phyloP scores from a whole-genome alignment of 495 filamentous ascomycete species.

The Cenococcum geophilum region DNA sequence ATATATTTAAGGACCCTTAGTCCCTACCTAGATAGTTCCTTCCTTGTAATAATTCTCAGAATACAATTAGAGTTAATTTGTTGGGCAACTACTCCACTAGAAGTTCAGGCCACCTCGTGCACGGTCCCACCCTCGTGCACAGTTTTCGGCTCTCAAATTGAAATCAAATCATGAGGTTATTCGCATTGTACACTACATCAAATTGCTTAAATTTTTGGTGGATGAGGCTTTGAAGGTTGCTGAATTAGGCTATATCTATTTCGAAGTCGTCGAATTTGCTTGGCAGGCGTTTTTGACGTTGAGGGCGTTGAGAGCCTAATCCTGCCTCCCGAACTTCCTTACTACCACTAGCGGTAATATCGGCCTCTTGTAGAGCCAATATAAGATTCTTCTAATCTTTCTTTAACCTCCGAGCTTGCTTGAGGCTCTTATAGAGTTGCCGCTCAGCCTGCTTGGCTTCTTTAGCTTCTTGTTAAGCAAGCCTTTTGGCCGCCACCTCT shows the following conservation, averaged over 20 bases:
- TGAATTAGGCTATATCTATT: background rate
- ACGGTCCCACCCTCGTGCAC: background rate
- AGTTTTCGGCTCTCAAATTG: background rate
- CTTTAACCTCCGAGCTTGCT: background rate
- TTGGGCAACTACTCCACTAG: too few species aligned
- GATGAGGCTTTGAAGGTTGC: background rate
- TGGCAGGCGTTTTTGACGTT: background rate
- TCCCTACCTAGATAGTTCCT: too few species aligned
- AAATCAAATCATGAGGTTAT: background rate
- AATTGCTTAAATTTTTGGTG: background rate
- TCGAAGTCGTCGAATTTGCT: background rate
- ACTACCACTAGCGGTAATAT: background rate
- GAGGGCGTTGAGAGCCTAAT: background rate
- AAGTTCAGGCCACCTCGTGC: too few species aligned
- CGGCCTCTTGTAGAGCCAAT: background rate
- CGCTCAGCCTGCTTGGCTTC: background rate
- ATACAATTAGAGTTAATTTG: too few species aligned
- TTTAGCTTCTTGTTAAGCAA: background rate
- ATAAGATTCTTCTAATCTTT: background rate
- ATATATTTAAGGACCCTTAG: too few species aligned
- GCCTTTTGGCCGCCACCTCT: background rate
- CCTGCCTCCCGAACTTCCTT: background rate
- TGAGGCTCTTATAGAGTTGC: background rate
- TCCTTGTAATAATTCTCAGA: too few species aligned
- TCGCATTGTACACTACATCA: background rate